These are phyloP conservation scores for Saccharomyces hybrid DNA, from an alignment of 1,139 yeast genomes.

Conservation along the genomic window DNA sequence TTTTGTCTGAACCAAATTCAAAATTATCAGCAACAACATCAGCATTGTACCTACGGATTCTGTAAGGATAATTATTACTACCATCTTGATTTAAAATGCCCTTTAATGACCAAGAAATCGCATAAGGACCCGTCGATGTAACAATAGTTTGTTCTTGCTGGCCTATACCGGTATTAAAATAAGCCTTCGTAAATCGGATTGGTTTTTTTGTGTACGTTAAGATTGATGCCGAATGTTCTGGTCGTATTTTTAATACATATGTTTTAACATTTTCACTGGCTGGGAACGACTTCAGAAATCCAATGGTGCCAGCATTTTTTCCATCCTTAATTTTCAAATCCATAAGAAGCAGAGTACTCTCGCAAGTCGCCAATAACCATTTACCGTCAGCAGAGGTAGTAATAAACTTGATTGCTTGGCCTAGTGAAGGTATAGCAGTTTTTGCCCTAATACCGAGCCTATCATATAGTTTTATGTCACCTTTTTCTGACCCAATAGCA, in stretches of 20 bases:
- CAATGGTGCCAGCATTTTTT: constrained; percentile 50
- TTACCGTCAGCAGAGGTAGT: constrained; percentile 74
- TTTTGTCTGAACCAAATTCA: constrained; percentile 61
- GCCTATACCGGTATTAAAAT: constrained; percentile 62
- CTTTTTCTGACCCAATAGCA: constrained; percentile 68
- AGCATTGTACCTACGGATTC: constrained; percentile 54
- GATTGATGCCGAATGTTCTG: constrained; percentile 67
- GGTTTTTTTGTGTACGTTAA: constrained; percentile 43
- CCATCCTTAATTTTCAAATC: constrained; percentile 60
- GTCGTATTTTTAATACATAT: constrained; percentile 54
- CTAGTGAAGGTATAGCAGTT: constrained; percentile 71
- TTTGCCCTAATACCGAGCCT: constrained; percentile 66
- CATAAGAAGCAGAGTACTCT: constrained; percentile 56
- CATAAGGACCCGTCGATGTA: constrained; percentile 73
- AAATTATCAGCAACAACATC: constrained; percentile 71
- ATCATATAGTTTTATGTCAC: constrained; percentile 70
- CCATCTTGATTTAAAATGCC: constrained; percentile 47
- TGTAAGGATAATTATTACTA: constrained; percentile 40
- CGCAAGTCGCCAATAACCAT: constrained; percentile 76
- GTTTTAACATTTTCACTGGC: constrained; percentile 63
- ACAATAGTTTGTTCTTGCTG: constrained; percentile 63
- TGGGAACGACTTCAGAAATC: constrained; percentile 59
- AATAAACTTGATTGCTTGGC: constrained; percentile 59
- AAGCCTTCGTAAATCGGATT: constrained; percentile 60
- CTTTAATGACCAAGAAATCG: constrained; percentile 70